Evolutionary conservation across 768 basidiomycete species (phyloP), one percentile per base, ranked within the genome.

Genomic region (button mushroom (Agaricus bisporus)): DNA sequence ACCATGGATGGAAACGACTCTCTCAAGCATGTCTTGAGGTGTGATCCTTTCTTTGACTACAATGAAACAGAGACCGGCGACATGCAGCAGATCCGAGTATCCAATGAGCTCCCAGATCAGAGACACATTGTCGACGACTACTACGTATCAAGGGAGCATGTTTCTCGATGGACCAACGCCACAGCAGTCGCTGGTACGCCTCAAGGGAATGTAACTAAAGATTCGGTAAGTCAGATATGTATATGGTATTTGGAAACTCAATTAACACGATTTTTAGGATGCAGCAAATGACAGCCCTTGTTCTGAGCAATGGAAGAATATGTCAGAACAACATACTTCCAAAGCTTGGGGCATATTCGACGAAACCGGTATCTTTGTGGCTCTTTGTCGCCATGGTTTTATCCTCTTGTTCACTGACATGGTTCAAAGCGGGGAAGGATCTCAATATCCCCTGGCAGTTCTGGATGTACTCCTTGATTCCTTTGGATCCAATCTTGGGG

Each of bases 1-100:
- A 60, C 65, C 5, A 60, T 65, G 47, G 69, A 70, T 45, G 66
- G 64, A 1, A 66, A 68, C 43, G 59, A 67, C 38, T 66, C 63
- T 0, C 45, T 61, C 14, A 64, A 66, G 49, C 56, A 58, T 5
- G 29, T 64, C 14, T 10, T 29, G 9, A 43, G 25, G 1, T 25
- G 38, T n/a, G 45, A 39, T 32, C 37, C 36, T 0, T 1, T 39
- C 1, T 9, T 25, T 52, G 41, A 29, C n/a, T 11, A 35, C 17
- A 35, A 32, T 1, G 22, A 37, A 6, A 29, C 29, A 29, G 29
- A 29, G 25, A 32, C 9, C 38, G n/a, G 15, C 17, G 25, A 29
- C 10, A 29, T 29, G 5, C 29, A 18, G 26, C 46, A 3, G 15
- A 45, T 17, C 1, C 41, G 17, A 46, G 36, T 37, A 7, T 22